Conservation (phyloP, 1,139 yeast genomes). For the Geotrichum candidum region DNA sequence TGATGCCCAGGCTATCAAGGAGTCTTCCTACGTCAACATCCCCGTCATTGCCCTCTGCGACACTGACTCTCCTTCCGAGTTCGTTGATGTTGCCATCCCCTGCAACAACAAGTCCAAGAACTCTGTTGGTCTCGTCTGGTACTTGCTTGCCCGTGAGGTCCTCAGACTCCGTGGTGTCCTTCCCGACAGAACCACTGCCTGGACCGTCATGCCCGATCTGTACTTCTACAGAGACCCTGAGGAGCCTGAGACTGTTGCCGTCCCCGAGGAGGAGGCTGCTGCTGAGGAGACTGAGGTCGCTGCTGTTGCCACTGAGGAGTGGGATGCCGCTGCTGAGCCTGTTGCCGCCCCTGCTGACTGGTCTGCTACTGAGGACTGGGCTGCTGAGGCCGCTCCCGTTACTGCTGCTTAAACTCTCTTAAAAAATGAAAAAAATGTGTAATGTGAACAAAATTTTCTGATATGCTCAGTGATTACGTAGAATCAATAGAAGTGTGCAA, state of each 20-base stretch:
- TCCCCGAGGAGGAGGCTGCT: slow-evolving; percentile 50
- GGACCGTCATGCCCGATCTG: slow-evolving; percentile 99
- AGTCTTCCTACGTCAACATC: slow-evolving; percentile 98
- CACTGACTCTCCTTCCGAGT: slow-evolving; percentile 98
- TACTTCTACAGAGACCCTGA: slow-evolving; percentile 99
- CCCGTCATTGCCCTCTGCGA: slow-evolving; percentile 99
- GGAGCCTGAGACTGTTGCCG: slow-evolving; percentile 83
- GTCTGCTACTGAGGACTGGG: slow-evolving; percentile 58
- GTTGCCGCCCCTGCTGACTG: slow-evolving; percentile 46
- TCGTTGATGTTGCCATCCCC: slow-evolving; percentile 99
- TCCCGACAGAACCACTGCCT: slow-evolving; percentile 93
- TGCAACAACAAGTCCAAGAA: slow-evolving; percentile 99
- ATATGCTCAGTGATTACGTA: no score
- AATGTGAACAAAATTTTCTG: neutral
- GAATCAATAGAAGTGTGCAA: no score
- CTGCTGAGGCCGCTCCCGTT: slow-evolving; percentile 42
- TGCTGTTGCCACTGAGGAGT: slow-evolving; percentile 63
- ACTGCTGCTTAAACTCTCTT: slow-evolving; percentile 17
- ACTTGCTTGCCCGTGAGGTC: slow-evolving; percentile 98
- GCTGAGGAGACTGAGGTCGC: slow-evolving; percentile 55
- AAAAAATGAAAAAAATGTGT: neutral
- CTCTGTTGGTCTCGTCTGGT: slow-evolving; percentile 99
- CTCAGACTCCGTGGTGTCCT: slow-evolving; percentile 98
- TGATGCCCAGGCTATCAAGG: slow-evolving; percentile 99
- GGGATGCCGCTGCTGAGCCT: slow-evolving; percentile 69